A percentile compares a stretch with the other conserved stretches of the same genome.
Conservation (phyloP, 2,329 filamentous ascomycete genomes). For the Aspergillus proliferans region DNA sequence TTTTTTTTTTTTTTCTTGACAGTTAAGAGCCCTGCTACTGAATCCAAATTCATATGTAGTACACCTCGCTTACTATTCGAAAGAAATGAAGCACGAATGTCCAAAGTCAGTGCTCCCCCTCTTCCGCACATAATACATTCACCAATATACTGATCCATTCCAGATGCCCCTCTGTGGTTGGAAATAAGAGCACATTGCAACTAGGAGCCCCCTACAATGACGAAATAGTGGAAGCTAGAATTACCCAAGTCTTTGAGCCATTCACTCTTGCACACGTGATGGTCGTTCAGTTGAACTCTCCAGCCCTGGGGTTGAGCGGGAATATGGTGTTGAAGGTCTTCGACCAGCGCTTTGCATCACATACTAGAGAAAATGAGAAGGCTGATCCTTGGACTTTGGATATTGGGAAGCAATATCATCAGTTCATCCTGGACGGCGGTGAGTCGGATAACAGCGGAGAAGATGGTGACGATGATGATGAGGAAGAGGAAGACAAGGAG, state of each 20-base stretch:
- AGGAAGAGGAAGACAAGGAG: no score
- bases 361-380: conserved; percentile 8
- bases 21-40: no score
- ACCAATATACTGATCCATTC: no score
- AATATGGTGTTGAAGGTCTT: conserved; percentile 15
- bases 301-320: conserved; percentile 4
- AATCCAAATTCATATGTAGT: no score
- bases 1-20: no score
- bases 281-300: conserved; percentile 6
- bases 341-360: conserved; percentile 13
- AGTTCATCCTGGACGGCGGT: conserved; percentile 9
- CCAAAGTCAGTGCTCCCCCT: no score
- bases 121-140: no score
- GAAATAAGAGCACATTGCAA: no score
- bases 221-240: conserved; percentile 1
- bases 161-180: no score
- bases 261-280: conserved; percentile 13
- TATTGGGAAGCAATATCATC: conserved; percentile 10
- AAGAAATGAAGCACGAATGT: no score
- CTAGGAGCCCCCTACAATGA: no score
- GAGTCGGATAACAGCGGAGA: neutral
- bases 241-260: conserved; percentile 11
- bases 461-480: conserved; percentile 2
- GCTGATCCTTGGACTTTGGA: conserved; percentile 7
- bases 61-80: no score